Conservation (phyloP, 1,284 basidiomycete genomes). For the Boletus smithii region DNA sequence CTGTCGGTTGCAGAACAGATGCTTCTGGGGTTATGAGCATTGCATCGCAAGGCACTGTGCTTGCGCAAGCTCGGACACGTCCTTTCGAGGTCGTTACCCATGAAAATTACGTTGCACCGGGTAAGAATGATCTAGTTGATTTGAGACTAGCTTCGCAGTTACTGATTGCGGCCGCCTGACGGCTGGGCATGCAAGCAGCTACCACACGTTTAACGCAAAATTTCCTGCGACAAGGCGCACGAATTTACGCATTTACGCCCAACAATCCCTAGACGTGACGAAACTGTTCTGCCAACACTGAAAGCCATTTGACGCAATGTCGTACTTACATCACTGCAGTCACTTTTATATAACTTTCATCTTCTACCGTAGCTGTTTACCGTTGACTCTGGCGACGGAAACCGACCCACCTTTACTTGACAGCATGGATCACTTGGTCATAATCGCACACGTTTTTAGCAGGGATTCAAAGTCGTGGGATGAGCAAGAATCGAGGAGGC, state of each 20-base stretch:
- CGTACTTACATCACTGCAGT: slow-evolving; percentile 13
- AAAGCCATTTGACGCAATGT: slow-evolving; percentile 8
- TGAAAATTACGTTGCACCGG: slow-evolving; percentile 71
- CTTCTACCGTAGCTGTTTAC: slow-evolving; percentile 30
- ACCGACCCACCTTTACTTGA: slow-evolving; percentile 9
- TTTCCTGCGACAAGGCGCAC: slow-evolving; percentile 75
- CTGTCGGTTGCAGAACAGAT: slow-evolving; percentile 43
- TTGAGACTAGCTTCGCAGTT: slow-evolving; percentile 13
- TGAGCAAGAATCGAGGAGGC: neutral
- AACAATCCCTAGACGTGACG: slow-evolving; percentile 31
- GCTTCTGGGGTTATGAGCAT: slow-evolving; percentile 47
- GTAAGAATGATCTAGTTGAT: slow-evolving; percentile 47
- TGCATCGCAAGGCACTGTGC: slow-evolving; percentile 51
- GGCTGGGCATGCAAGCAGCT: slow-evolving; percentile 24
- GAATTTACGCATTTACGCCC: slow-evolving; percentile 58
- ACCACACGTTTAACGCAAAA: slow-evolving; percentile 52
- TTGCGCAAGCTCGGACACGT: slow-evolving; percentile 68
- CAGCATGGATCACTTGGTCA: slow-evolving; percentile 14
- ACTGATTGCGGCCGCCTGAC: slow-evolving; percentile 24
- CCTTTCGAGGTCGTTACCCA: slow-evolving; percentile 75
- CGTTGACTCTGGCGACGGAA: slow-evolving; percentile 9
- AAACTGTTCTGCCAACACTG: slow-evolving; percentile 1
- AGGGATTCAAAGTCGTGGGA: slow-evolving; percentile 6
- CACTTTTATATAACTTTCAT: slow-evolving; percentile 27
- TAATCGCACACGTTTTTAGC: slow-evolving; percentile 22